Evolutionary conservation across 495 filamentous ascomycete species (phyloP), one percentile per base, ranked within the genome.

Genomic region (Podospora tetraspora): DNA sequence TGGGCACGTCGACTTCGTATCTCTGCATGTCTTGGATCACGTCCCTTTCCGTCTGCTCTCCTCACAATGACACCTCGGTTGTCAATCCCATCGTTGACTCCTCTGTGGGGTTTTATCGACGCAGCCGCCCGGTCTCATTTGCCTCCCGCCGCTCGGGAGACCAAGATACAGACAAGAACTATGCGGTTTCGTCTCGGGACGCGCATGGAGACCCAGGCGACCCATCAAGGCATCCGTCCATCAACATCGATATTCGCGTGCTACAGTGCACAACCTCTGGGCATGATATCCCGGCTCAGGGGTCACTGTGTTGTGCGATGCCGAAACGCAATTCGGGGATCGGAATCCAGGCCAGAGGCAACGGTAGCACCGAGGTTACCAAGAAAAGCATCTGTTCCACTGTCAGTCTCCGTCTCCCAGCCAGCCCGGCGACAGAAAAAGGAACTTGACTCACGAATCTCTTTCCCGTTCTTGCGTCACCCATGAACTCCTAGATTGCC

Each of bases 21-120:
- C 60, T 59, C 65, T 66, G 65, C 65, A 66, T 66, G 65, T 66
- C 65, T 66, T 66, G 58, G 58, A 61, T 66, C 32, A 12, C 58
- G n/a, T 52, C 65, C 65, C 57, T 59, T 32, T 61, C 63, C 63
- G 57, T 59, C n/a, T 21, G n/a, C 24, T 24, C 56, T 43, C 52
- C n/a, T 43, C 27, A 32, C 22, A 64, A 52, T 52, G 62, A 64
- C 57, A 56, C 58, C 23, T 66, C 63, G 63, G 29, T 66, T 37
- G 63, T 59, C 57, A 25, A 66, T 57, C 27, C 16, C 34, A 59
- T 66, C 63, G 52, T 27, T n/a, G 23, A 52, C 34, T 64, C 34
- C 34, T 64, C 34, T n/a, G 56, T 59, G 64, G 57, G 52, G 57
- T 22, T 10, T 21, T 22, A 66, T 61, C 57, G 57, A 66, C 9